A percentile compares a stretch with the other conserved stretches of the same genome.
phyloP scores from a whole-genome alignment of 1,284 basidiomycete species.

The Singerocomus rubriflavus region DNA sequence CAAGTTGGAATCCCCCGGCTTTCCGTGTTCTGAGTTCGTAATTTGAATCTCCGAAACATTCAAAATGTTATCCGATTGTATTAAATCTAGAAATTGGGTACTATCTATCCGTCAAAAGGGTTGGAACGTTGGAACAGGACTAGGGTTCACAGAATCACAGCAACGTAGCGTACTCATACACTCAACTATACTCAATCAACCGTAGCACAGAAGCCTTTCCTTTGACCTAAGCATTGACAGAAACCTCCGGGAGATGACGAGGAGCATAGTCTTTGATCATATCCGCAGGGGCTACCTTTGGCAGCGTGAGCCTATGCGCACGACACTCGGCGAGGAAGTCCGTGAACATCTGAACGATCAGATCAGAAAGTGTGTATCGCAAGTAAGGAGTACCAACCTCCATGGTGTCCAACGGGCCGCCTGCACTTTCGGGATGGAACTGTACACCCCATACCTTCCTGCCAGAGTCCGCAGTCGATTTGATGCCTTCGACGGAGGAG shows the following conservation, averaged over 20 bases:
- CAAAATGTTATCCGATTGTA: no score
- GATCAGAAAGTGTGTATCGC: background rate
- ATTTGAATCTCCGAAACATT: no score
- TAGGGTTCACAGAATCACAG: background rate
- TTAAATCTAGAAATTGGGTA: no score
- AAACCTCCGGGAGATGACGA: constrained; percentile 11
- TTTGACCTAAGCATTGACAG: constrained; percentile 19
- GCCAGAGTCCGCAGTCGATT: constrained; percentile 83
- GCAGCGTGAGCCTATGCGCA: constrained; percentile 44
- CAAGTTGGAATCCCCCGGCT: no score
- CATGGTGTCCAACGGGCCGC: constrained; percentile 91
- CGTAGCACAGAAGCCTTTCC: background rate
- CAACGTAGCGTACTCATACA: constrained; percentile 20
- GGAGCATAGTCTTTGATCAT: constrained; percentile 6
- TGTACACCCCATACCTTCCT: constrained; percentile 94
- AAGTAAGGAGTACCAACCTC: constrained; percentile 52
- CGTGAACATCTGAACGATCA: constrained; percentile 73
- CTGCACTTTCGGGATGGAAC: constrained; percentile 94
- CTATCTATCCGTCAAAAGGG: no score
- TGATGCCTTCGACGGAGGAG: constrained; percentile 96
- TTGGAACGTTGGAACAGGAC: background rate
- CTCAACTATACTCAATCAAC: background rate
- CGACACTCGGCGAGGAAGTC: constrained; percentile 85
- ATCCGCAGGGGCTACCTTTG: constrained; percentile 13
- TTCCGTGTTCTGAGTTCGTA: no score